phyloP scores from a whole-genome alignment of 1,139 yeast genomes.

The Yamadazyma aaseri region DNA sequence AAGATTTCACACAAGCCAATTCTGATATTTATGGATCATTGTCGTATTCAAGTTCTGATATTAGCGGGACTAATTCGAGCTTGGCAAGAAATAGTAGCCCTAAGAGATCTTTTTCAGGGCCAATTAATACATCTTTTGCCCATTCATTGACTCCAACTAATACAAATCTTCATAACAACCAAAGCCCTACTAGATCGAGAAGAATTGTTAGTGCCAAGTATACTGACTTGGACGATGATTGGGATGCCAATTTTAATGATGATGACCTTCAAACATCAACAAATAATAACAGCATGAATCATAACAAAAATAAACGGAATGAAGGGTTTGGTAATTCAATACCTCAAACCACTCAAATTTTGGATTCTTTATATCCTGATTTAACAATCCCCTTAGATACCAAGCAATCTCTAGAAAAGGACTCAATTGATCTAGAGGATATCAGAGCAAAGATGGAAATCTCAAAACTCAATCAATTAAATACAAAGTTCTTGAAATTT shows the following conservation, averaged over 20 bases:
- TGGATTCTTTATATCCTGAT: constrained; percentile 43
- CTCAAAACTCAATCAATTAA: constrained; percentile 56
- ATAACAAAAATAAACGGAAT: constrained; percentile 7
- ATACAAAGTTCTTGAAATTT: constrained; percentile 66
- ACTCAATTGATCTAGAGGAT: constrained; percentile 21
- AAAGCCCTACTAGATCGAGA: constrained; percentile 9
- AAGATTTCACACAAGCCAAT: constrained; percentile 30
- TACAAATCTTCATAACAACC: constrained; percentile 8
- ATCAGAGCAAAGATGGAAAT: constrained; percentile 24
- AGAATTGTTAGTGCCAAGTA: constrained; percentile 27
- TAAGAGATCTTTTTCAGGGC: constrained; percentile 19
- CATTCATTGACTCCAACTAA: constrained; percentile 12
- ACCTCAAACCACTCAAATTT: constrained; percentile 30
- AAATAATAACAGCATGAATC: not conserved
- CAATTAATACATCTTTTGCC: constrained; percentile 12
- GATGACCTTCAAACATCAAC: constrained; percentile 13
- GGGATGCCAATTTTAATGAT: constrained; percentile 84
- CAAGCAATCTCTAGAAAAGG: constrained; percentile 15
- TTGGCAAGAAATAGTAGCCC: constrained; percentile 13
- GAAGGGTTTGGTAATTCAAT: constrained; percentile 15
- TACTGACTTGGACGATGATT: constrained; percentile 79
- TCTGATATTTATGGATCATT: constrained; percentile 43
- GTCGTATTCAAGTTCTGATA: constrained; percentile 21
- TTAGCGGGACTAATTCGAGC: constrained; percentile 19
- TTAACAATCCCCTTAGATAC: constrained; percentile 23